A percentile compares a stretch with the other conserved stretches of the same genome.
These are phyloP conservation scores for Pachyrhizus erosus DNA, from an alignment of 306 rosid species.

Conservation along the genomic window DNA sequence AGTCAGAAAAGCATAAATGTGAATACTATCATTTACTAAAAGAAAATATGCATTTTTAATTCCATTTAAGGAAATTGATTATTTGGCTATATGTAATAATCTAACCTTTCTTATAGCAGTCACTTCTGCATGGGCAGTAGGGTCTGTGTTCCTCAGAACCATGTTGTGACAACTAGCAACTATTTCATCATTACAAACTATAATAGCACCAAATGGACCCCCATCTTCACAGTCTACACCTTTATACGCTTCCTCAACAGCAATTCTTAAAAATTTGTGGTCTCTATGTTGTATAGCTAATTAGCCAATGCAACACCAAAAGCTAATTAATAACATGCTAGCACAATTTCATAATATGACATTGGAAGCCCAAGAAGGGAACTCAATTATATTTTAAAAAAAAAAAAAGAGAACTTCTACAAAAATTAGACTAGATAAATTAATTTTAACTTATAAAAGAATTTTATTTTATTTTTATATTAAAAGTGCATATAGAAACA, in stretches of 20 bases:
- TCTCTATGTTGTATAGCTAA: slow-evolving; percentile 83
- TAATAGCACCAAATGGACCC: slow-evolving; percentile 94
- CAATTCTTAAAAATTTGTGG: slow-evolving; percentile 76
- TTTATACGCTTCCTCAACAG: slow-evolving; percentile 93
- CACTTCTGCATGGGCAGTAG: slow-evolving; percentile 97
- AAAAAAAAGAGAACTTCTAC: no score
- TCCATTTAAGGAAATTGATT: slow-evolving; percentile 2
- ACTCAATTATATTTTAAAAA: no score
- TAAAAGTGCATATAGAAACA: no score
- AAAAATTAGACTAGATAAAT: no score
- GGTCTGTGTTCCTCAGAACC: slow-evolving; percentile 81
- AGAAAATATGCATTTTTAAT: slow-evolving; percentile 1
- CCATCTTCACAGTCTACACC: slow-evolving; percentile 90
- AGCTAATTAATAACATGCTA: neutral
- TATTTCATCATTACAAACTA: slow-evolving; percentile 77
- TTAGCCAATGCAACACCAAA: slow-evolving; percentile 40
- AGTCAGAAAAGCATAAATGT: neutral
- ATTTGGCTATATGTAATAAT: neutral
- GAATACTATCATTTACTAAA: neutral
- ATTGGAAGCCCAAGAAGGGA: neutral
- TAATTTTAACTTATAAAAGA: no score
- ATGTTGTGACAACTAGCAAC: slow-evolving; percentile 85
- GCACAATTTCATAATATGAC: neutral
- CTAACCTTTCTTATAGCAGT: slow-evolving; percentile 95
- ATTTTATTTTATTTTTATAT: no score